Evolutionary conservation across 2,329 filamentous ascomycete species (phyloP).

Genomic region (Colletotrichum lentis): DNA sequence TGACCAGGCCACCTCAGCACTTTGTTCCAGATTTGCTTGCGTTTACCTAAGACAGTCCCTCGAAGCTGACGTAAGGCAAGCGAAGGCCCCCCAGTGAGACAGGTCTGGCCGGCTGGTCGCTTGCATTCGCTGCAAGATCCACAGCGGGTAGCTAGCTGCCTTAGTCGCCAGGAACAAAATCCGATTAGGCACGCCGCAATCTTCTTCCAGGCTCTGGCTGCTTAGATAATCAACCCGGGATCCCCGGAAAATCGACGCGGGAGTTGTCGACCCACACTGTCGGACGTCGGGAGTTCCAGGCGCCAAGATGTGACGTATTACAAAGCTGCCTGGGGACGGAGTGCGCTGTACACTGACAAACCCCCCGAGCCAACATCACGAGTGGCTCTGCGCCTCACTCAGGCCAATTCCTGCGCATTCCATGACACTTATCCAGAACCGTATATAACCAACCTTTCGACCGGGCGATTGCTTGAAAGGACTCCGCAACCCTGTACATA

Average conservation of each 20-base stretch:
- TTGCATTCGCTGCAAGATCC: conserved; percentile 1
- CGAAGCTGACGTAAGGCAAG: neutral
- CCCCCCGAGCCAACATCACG: conserved; percentile 39
- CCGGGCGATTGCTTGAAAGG: neutral
- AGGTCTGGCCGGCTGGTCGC: neutral
- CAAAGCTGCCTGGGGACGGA: conserved; percentile 47
- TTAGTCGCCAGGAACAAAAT: conserved; percentile 23
- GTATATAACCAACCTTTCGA: conserved; percentile 19
- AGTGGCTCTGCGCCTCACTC: conserved; percentile 36
- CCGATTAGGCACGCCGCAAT: no score
- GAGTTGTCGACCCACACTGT: conserved; percentile 8
- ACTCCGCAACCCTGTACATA: neutral
- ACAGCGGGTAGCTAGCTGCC: conserved; percentile 14
- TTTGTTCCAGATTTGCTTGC: conserved; percentile 1
- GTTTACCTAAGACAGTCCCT: neutral
- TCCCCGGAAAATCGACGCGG: conserved; percentile 11
- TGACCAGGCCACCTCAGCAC: conserved; percentile 20
- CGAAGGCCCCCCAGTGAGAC: neutral
- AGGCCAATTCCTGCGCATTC: conserved; percentile 28
- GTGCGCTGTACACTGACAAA: conserved; percentile 40
- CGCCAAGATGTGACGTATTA: conserved; percentile 49
- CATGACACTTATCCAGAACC: neutral
- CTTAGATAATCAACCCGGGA: conserved; percentile 18
- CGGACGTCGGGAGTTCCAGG: neutral
- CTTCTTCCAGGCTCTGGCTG: neutral